A percentile compares a stretch with the other conserved stretches of the same genome.
Conservation (phyloP, 2,329 filamentous ascomycete genomes). For the Epichloe aotearoae region DNA sequence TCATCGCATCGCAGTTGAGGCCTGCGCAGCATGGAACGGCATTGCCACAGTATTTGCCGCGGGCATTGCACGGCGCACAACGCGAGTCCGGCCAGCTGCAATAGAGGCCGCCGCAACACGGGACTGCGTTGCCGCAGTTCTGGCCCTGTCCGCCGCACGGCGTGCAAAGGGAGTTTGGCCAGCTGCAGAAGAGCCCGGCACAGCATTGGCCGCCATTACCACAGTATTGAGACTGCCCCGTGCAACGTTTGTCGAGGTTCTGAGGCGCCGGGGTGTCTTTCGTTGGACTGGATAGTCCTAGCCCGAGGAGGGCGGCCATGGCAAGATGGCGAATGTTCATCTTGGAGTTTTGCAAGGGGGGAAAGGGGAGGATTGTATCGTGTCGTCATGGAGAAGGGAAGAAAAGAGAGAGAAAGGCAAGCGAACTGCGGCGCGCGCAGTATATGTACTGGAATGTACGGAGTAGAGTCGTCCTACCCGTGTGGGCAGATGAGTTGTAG, state of each 20-base stretch:
- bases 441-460: too few species aligned
- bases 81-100: background rate
- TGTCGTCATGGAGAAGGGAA: too few species aligned
- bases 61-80: background rate
- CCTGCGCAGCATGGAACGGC: conserved; percentile 1
- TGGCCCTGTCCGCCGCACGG: background rate
- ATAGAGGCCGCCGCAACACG: background rate
- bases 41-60: background rate
- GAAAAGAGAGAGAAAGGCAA: too few species aligned
- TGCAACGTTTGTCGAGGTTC: background rate
- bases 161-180: background rate
- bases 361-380: too few species aligned
- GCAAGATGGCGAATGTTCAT: background rate
- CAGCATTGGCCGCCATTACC: background rate
- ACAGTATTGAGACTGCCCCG: background rate
- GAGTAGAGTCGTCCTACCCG: too few species aligned
- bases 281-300: background rate
- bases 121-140: conserved; percentile 2
- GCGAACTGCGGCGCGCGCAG: background rate
- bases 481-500: too few species aligned
- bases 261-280: background rate
- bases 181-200: conserved; percentile 2
- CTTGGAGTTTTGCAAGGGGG: background rate
- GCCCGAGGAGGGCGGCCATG: background rate
- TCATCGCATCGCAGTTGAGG: background rate